Percentiles rank a stretch among this genome's conserved stretches.
Conservation (phyloP, 108 stramenopile species). For the Schizochytrium sp. region DNA sequence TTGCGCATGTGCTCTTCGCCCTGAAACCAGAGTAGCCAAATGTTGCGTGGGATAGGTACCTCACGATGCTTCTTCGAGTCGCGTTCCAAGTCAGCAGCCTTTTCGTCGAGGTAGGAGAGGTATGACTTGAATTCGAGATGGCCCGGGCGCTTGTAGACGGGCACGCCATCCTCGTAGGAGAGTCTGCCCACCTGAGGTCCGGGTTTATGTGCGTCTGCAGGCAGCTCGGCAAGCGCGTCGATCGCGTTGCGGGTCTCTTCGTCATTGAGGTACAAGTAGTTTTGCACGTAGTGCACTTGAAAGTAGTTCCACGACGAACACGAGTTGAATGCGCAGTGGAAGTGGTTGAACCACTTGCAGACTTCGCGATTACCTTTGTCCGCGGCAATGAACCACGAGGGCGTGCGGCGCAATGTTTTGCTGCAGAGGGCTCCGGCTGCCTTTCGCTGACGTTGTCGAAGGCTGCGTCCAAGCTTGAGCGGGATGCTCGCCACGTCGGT, state of each 20-base stretch:
- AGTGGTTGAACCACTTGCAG: constrained; percentile 29
- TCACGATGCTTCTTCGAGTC: neutral
- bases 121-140: neutral
- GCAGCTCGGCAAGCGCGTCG: constrained; percentile 31
- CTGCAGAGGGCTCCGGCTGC: constrained; percentile 3
- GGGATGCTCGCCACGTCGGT: constrained; percentile 11
- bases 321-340: constrained; percentile 9
- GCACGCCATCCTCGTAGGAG: neutral
- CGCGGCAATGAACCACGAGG: constrained; percentile 17
- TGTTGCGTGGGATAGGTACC: neutral
- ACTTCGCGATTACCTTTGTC: neutral
- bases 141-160: neutral
- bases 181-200: constrained; percentile 13
- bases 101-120: neutral
- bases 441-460: neutral
- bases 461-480: constrained; percentile 14
- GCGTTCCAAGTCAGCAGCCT: neutral
- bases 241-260: constrained; percentile 26
- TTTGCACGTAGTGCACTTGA: constrained; percentile 30
- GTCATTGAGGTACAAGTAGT: neutral
- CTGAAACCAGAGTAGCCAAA: constrained; percentile 22
- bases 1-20: neutral
- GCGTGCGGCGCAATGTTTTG: neutral
- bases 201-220: constrained; percentile 11
- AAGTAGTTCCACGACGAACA: neutral